Evolutionary conservation across 805 yeast genomes (phyloP).

Genomic region (Saccharomycopsis javanensis): DNA sequence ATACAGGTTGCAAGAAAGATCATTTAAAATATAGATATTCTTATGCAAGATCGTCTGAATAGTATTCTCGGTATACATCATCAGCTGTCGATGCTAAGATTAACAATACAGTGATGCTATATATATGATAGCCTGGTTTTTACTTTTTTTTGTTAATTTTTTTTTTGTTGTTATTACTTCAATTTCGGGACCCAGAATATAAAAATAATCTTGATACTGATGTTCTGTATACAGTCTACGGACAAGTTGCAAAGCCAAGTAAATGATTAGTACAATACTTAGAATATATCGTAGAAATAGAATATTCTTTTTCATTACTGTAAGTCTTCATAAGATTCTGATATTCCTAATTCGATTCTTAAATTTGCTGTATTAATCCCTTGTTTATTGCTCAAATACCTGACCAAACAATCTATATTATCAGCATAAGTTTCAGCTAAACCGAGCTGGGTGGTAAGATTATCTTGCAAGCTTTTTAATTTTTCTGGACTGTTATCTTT

Average conservation of each 20-base stretch:
- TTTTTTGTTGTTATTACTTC: background rate
- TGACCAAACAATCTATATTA: conserved; percentile 33
- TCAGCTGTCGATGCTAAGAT: no score
- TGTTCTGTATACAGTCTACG: background rate
- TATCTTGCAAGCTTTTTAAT: background rate
- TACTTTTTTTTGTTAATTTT: background rate
- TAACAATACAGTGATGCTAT: background rate
- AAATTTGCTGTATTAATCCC: conserved; percentile 26
- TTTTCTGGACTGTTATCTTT: background rate
- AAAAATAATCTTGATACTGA: no score
- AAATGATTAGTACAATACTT: background rate
- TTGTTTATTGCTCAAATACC: conserved; percentile 27
- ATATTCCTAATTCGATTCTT: conserved; percentile 33
- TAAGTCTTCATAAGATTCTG: conserved; percentile 32
- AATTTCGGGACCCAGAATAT: no score
- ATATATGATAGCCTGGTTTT: background rate
- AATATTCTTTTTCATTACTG: background rate
- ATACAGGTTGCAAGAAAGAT: background rate
- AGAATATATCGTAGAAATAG: no score
- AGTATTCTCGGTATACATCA: background rate
- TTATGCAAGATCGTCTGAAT: background rate
- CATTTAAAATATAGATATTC: background rate
- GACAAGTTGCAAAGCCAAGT: background rate
- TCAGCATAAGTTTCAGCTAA: conserved; percentile 26
- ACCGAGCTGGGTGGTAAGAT: conserved; percentile 21